phyloP scores from a whole-genome alignment of 345 rosid species.

The Melastoma malabathricum region DNA sequence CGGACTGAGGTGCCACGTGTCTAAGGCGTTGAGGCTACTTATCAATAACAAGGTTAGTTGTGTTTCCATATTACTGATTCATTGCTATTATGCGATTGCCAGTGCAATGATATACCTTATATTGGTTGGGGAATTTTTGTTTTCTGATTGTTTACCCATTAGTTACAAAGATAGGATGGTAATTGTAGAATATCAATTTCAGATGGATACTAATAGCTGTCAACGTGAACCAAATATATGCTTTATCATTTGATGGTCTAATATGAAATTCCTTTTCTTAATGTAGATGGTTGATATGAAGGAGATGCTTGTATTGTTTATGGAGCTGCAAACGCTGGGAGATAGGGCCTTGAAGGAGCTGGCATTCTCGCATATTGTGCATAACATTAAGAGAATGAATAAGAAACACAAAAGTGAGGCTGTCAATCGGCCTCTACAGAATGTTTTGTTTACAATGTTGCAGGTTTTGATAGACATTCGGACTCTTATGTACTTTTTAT shows the following conservation, averaged over 20 bases:
- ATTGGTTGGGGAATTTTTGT: no score
- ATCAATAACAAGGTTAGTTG: conserved; percentile 47
- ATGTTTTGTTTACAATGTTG: conserved; percentile 48
- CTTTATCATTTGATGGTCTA: neutral
- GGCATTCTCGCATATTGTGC: conserved; percentile 72
- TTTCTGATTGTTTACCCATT: no score
- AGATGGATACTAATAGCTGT: no score
- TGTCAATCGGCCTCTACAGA: conserved; percentile 66
- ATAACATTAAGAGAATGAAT: conserved; percentile 68
- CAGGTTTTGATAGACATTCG: conserved; percentile 29
- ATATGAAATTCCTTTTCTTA: conserved; percentile 7
- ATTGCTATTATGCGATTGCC: neutral
- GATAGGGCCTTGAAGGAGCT: conserved; percentile 60
- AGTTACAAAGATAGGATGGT: neutral
- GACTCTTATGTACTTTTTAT: neutral
- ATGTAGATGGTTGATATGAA: conserved; percentile 56
- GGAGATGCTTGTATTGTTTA: conserved; percentile 55
- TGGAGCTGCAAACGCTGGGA: conserved; percentile 75
- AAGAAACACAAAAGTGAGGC: conserved; percentile 60
- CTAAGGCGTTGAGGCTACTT: conserved; percentile 69
- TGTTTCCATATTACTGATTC: neutral
- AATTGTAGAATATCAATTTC: neutral
- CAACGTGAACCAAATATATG: no score
- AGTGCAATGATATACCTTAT: no score
- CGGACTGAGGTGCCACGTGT: conserved; percentile 56